These are phyloP conservation scores for Sporormia fimetaria DNA, from an alignment of 495 filamentous ascomycete genomes.

Conservation along the genomic window DNA sequence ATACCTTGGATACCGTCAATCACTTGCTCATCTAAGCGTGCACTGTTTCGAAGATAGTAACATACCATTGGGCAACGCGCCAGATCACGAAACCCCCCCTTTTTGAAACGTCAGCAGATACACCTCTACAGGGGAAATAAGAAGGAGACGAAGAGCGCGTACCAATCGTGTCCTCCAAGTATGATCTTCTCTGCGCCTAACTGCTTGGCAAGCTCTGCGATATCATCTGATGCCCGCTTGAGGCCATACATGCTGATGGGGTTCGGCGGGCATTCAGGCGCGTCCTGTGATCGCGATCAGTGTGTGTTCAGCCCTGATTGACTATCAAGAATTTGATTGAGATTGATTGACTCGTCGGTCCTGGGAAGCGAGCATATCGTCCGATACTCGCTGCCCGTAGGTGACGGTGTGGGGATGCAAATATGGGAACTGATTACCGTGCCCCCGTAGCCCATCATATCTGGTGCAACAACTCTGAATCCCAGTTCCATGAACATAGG, in stretches of 20 bases:
- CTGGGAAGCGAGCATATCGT: too few relatives aligned
- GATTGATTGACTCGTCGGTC: too few relatives aligned
- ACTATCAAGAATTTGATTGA: too few relatives aligned
- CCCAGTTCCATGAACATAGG: conserved; percentile 57
- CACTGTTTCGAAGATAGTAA: not conserved
- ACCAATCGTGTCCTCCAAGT: conserved; percentile 84
- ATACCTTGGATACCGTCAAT: conserved; percentile 52
- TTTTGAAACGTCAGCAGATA: conserved; percentile 9
- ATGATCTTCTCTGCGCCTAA: conserved; percentile 51
- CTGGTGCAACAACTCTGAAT: conserved; percentile 62
- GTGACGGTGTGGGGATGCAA: conserved; percentile 15
- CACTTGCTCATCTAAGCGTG: conserved; percentile 1
- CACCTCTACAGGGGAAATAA: not conserved
- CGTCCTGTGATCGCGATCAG: conserved; percentile 41
- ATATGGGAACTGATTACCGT: conserved; percentile 41
- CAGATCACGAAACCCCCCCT: conserved; percentile 49
- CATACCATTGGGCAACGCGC: conserved; percentile 50
- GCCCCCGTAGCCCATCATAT: conserved; percentile 71
- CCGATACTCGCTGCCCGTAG: too few relatives aligned
- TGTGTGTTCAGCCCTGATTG: too few relatives aligned
- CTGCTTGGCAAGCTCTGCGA: conserved; percentile 50
- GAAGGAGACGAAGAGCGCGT: conserved; percentile 26
- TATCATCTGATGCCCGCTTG: conserved; percentile 59
- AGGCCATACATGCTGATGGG: conserved; percentile 47
- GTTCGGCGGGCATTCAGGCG: conserved; percentile 43